Evolutionary conservation across 2,329 filamentous ascomycete genomes (phyloP).

Genomic region (Coniochaeta sp.): DNA sequence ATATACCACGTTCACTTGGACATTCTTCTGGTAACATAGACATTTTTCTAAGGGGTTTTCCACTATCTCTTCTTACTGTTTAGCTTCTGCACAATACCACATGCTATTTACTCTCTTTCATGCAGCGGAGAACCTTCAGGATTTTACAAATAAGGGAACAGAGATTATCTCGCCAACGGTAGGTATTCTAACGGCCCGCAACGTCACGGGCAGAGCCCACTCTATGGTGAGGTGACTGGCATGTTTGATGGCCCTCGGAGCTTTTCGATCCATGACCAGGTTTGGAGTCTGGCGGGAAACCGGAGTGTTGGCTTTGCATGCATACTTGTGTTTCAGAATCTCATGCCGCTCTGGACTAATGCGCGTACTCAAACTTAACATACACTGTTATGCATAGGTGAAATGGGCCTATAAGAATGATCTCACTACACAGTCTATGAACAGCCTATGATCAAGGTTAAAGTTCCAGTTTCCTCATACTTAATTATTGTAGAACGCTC

Average conservation of each 20-base stretch:
- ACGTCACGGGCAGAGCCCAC: not conserved
- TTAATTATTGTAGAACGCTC: not conserved
- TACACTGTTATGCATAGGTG: not conserved
- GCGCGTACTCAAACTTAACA: not conserved
- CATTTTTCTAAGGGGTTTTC: not conserved
- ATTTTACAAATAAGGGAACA: not conserved
- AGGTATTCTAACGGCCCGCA: no score
- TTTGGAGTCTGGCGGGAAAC: not conserved
- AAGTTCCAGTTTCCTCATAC: not conserved
- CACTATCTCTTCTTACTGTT: not conserved
- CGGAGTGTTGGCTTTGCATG: not conserved
- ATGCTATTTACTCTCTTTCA: not conserved
- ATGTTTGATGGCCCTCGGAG: not conserved
- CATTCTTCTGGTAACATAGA: not conserved
- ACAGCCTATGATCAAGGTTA: not conserved
- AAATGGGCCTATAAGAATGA: not conserved
- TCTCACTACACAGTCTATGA: not conserved
- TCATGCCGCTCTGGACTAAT: not conserved
- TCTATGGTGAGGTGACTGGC: not conserved
- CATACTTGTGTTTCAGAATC: not conserved
- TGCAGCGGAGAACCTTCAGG: not conserved
- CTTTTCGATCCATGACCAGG: not conserved
- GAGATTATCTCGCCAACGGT: not conserved
- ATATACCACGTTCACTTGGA: slow-evolving; percentile 1
- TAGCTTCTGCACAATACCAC: not conserved